These are phyloP conservation scores for Jimgerdemannia lactiflua DNA, from an alignment of 192 early-diverging fungal genomes.

Conservation along the genomic window DNA sequence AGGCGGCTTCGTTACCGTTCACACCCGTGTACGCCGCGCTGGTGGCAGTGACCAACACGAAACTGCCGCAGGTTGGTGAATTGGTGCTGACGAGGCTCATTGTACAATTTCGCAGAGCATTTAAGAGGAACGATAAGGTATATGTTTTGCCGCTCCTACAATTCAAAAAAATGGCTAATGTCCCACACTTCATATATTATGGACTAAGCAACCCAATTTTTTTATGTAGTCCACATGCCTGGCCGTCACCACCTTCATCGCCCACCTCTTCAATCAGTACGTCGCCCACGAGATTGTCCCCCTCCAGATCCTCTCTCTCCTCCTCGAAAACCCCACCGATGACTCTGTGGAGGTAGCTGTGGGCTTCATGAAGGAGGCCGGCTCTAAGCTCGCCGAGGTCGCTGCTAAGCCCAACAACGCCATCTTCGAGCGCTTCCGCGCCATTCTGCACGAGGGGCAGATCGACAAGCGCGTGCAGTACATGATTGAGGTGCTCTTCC, in stretches of 20 bases:
- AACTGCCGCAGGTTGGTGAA: conserved; percentile 88
- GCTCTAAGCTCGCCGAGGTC: conserved; percentile 78
- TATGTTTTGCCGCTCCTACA: not conserved
- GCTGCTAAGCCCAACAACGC: conserved; percentile 73
- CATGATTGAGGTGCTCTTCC: conserved; percentile 97
- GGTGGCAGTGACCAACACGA: conserved; percentile 89
- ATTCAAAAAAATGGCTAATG: no score
- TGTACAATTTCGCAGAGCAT: conserved; percentile 87
- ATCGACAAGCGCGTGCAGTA: conserved; percentile 96
- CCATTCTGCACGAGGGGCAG: conserved; percentile 89
- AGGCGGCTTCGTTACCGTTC: conserved; percentile 81
- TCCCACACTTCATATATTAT: not conserved
- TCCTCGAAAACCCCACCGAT: conserved; percentile 85
- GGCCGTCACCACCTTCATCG: conserved; percentile 83
- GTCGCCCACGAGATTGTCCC: conserved; percentile 88
- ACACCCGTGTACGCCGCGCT: conserved; percentile 91
- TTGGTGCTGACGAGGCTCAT: conserved; percentile 82
- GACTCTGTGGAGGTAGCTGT: conserved; percentile 97
- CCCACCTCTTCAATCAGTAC: conserved; percentile 90
- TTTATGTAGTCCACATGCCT: conserved; percentile 61
- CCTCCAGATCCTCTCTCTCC: conserved; percentile 77
- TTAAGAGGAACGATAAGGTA: conserved; percentile 88
- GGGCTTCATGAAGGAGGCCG: conserved; percentile 88
- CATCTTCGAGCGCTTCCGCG: conserved; percentile 90
- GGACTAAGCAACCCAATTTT: not conserved